Conservation (phyloP, 2,329 filamentous ascomycete species). For the Aspergillus pseudonomiae region DNA sequence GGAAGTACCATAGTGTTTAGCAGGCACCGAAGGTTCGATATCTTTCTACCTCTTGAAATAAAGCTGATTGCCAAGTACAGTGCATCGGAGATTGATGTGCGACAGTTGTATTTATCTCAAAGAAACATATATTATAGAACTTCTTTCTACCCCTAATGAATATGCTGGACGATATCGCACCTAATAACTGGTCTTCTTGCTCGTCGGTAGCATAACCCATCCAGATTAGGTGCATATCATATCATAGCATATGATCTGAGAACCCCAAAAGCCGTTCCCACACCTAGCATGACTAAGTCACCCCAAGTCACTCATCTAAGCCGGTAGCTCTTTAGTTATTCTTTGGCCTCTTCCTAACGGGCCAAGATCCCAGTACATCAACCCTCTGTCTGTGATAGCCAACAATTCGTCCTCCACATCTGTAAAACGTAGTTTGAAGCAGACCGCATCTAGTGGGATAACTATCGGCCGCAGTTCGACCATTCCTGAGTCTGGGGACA, state of each 20-base stretch:
- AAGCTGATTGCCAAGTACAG: neutral
- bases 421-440: conserved; percentile 40
- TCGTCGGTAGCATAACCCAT: neutral
- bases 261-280: neutral
- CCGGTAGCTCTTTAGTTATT: conserved; percentile 12
- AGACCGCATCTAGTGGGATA: conserved; percentile 41
- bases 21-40: neutral
- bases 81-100: neutral
- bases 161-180: neutral
- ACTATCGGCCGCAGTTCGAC: conserved; percentile 38
- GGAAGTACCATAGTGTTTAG: neutral
- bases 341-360: conserved; percentile 30
- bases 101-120: neutral
- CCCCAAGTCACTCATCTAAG: neutral
- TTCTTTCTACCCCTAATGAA: neutral
- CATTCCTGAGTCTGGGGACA: conserved; percentile 20
- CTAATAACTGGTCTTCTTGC: neutral
- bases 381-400: conserved; percentile 46
- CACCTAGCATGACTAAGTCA: neutral
- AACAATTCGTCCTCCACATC: conserved; percentile 42
- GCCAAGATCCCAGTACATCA: conserved; percentile 43
- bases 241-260: neutral
- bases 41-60: neutral
- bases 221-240: neutral
- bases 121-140: neutral